Evolutionary conservation across 1,284 basidiomycete genomes (phyloP).

Genomic region (Leccinum solheimii): DNA sequence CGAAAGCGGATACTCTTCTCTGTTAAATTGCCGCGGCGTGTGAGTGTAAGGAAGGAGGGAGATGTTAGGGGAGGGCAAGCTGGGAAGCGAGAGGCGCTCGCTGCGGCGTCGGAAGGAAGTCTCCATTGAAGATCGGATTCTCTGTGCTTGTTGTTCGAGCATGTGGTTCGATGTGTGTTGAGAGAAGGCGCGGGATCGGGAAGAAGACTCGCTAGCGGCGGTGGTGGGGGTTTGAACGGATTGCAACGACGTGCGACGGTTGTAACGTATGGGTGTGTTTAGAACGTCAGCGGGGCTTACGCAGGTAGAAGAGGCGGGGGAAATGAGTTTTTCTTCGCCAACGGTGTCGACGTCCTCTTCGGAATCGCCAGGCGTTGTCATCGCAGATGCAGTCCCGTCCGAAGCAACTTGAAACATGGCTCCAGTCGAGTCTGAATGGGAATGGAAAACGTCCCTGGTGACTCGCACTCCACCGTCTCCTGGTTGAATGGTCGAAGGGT

Average conservation of each 20-base stretch:
- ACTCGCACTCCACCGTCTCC: neutral
- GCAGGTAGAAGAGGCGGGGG: conserved; percentile 16
- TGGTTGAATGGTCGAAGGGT: conserved; percentile 17
- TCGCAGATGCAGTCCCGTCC: conserved; percentile 17
- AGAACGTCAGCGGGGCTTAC: conserved; percentile 24
- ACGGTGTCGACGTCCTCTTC: conserved; percentile 20
- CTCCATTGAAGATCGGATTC: conserved; percentile 36
- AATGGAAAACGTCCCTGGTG: conserved; percentile 14
- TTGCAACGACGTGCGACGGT: conserved; percentile 23
- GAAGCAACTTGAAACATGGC: conserved; percentile 13
- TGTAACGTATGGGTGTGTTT: conserved; percentile 19
- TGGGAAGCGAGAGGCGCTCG: conserved; percentile 34
- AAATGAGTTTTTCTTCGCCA: conserved; percentile 27
- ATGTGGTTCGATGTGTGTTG: conserved; percentile 15
- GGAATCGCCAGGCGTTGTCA: conserved; percentile 21
- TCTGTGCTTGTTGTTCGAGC: conserved; percentile 32
- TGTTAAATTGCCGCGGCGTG: conserved; percentile 1
- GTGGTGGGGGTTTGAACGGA: conserved; percentile 17
- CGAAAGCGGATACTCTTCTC: conserved; percentile 30
- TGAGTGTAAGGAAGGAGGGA: conserved; percentile 19
- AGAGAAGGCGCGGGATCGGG: conserved; percentile 16
- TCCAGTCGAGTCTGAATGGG: conserved; percentile 25
- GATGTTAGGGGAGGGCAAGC: conserved; percentile 19
- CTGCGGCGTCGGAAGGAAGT: conserved; percentile 24
- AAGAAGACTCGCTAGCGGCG: conserved; percentile 3